Base-by-base conservation (phyloP, 495 filamentous ascomycete genomes). In the Cudoniella acicularis region DNA sequence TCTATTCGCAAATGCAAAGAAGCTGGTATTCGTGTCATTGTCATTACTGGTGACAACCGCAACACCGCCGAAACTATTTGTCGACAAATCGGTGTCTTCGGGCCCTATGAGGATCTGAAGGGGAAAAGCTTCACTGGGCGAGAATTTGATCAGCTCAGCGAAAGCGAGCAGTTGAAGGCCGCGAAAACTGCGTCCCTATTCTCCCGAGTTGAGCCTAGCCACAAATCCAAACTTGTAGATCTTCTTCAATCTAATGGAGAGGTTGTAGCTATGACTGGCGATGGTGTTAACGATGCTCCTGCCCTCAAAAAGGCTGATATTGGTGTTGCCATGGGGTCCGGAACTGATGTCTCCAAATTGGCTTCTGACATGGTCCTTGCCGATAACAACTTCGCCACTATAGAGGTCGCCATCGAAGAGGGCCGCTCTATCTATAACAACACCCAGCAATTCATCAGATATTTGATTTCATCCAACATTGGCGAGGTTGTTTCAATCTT, bases 401-500 rank as follows among this genome's bases (percentile, higher is more conserved):
- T 99, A 67, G 89, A 93, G 66, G 81, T 89, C 55, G 95, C 95
- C 30, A 92, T 99, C 52, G 94, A 97, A 73, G 95, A 99, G 73
- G 95, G 95, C 53, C 87, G 95, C 53, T 92, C 92, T 27, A 99
- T 99, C 77, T 99, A 96, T 80, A 97, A 93, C 85, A 99, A 99
- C 80, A 99, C 95, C 2, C 95, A 99, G 70, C 95, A 99, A 70
- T 99, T 99, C 72, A 99, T 99, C 73, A 90, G 95, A 24, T 99
- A 99, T 70, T 81, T 99, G 50, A 99, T 99, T 72, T 96, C 92
- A 9, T 97, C 92, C 26, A 99, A 99, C 76, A 99, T 99, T 50
- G 95, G 95, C 72, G 95, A 99, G 71, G 95, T 99, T 27, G 95
- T 99, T 10, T 99, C 95, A 17, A 99, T 99, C 72, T 99, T 99